Base-by-base conservation (phyloP, 352 stramenopile species). In the Labyrinthula sp. region DNA sequence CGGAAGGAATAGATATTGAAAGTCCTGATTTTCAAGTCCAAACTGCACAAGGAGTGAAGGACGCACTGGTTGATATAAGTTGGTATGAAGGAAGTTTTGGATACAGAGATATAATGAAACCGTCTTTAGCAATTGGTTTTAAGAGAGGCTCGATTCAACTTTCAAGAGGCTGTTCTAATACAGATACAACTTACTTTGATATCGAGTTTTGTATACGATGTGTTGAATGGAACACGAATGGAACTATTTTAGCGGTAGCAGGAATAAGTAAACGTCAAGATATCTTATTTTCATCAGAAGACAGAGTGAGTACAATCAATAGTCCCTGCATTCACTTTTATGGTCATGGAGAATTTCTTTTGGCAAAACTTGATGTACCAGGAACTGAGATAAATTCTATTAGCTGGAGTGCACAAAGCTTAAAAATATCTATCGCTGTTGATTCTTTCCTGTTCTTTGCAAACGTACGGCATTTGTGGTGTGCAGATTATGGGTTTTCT, bases 371-470 rank as follows among this genome's bases (percentile, higher is more conserved):
- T 17, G 66, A 78, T 20, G 73, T 93, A 2, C 79, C 80, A 2
- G 77, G 78, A 3, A 73, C 61, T 34, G 59, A 64, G 24, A 85
- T 91, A 41, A 72, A 79, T 55, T 68, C 69, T 5, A 54, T 93
- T 3, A 73, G 73, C 20, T 92, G 80, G 80, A 80, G 92, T 65
- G 77, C 78, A 40, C 68, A 65, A 1, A 78, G 79, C 9, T 48
- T 91, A 27, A 66, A 79, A 23, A 82, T 93, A 30, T 84, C 79
- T 29, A 56, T 93, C 12, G 81, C 81, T 0, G 79, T 93, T 15
- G 81, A 89, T 60, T 79, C 75, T 14, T 79, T 82, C 65, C 89
- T 93, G 38, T 93, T 86, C 67, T 92, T 92, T 62, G 81, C 80
- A 25, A 91, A 90, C 61, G 81, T 92, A 33, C 73, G 81, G 3